Percentiles rank a stretch among this genome's conserved stretches.
Conservation (phyloP, 495 filamentous ascomycete genomes). For the Apiosordaria backusii region DNA sequence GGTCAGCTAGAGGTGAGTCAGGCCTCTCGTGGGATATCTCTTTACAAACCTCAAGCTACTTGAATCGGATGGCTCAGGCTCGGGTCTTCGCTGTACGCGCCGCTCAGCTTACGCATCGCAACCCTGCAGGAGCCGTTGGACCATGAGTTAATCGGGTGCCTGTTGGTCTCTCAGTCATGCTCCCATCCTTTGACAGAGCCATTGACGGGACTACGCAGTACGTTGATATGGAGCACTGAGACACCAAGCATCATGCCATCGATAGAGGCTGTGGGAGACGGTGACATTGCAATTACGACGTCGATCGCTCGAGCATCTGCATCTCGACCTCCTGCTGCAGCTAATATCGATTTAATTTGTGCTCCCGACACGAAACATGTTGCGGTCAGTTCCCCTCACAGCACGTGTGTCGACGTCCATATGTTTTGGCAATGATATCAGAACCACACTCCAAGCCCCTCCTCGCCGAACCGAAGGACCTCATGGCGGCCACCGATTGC, state of each 20-base stretch:
- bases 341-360: constrained; percentile 5
- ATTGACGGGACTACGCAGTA: no score
- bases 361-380: background rate
- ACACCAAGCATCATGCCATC: no score
- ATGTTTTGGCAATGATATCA: background rate
- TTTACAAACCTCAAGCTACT: background rate
- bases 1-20: no score
- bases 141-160: background rate
- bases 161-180: background rate
- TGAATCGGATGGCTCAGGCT: background rate
- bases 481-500: background rate
- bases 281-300: background rate
- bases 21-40: no score
- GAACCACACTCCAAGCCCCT: background rate
- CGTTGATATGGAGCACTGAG: no score
- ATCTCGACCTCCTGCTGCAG: background rate
- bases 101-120: constrained; percentile 3
- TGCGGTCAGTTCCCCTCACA: background rate
- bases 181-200: no score
- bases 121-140: background rate
- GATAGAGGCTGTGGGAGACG: background rate
- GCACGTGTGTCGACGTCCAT: background rate
- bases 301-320: background rate
- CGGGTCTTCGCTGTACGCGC: background rate
- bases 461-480: background rate